These are phyloP conservation scores for Boletus sp. DNA, from an alignment of 1,284 basidiomycete genomes.

Conservation along the genomic window DNA sequence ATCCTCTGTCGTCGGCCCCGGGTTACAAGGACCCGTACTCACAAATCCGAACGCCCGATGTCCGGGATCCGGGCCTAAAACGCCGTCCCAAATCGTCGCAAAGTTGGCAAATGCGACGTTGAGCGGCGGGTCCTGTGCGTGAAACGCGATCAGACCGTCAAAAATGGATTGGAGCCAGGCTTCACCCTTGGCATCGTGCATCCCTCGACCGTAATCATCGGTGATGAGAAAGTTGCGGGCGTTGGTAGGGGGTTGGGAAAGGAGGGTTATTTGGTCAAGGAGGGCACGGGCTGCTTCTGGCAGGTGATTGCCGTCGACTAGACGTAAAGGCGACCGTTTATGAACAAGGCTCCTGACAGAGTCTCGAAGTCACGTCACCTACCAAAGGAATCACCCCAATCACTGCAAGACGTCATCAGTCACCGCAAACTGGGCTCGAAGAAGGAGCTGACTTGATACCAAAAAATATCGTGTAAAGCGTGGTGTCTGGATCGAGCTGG, in stretches of 20 bases:
- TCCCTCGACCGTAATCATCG: conserved; percentile 46
- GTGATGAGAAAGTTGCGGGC: conserved; percentile 44
- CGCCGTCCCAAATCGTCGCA: conserved; percentile 43
- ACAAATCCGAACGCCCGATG: conserved; percentile 46
- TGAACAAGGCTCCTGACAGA: not conserved
- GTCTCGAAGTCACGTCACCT: not conserved
- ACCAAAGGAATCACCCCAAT: conserved; percentile 31
- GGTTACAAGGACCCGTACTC: conserved; percentile 36
- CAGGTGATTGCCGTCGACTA: conserved; percentile 33
- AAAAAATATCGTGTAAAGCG: conserved; percentile 37
- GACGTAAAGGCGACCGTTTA: not conserved
- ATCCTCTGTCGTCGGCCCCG: conserved; percentile 30
- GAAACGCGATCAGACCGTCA: conserved; percentile 32
- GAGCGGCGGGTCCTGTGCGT: conserved; percentile 21
- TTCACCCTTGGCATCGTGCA: conserved; percentile 36
- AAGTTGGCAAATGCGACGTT: conserved; percentile 46
- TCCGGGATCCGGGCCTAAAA: conserved; percentile 40
- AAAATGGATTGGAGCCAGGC: conserved; percentile 42
- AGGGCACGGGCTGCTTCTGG: conserved; percentile 35
- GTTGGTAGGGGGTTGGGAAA: conserved; percentile 41
- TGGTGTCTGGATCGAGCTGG: conserved; percentile 28
- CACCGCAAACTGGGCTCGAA: not conserved
- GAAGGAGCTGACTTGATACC: conserved; percentile 35
- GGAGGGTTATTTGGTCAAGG: conserved; percentile 35
- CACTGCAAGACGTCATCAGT: conserved; percentile 24